Percentiles rank a stretch among this genome's conserved stretches.
These are phyloP conservation scores for Vachellia collinsii DNA, from an alignment of 306 rosid genomes.

Conservation along the genomic window DNA sequence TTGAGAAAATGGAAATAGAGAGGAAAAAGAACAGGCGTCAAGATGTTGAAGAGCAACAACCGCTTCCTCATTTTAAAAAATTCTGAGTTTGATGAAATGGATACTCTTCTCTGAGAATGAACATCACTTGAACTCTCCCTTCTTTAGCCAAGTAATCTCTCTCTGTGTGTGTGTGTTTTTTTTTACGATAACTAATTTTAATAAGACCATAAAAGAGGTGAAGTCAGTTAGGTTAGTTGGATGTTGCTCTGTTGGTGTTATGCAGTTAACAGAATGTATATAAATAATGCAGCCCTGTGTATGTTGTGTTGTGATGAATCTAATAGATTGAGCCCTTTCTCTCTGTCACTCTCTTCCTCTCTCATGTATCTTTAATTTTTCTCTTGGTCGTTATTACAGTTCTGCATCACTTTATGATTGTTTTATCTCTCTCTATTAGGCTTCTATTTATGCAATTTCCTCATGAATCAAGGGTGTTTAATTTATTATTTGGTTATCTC, in stretches of 20 bases:
- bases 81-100: background rate
- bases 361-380: no score
- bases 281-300: no score
- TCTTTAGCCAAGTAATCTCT: background rate
- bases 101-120: no score
- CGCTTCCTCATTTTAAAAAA: background rate
- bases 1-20: background rate
- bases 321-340: no score
- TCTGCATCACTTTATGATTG: background rate
- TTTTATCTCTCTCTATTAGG: background rate
- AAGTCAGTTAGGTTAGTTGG: no score
- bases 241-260: no score
- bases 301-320: no score
- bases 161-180: background rate
- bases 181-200: no score
- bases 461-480: background rate
- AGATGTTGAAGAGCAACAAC: background rate
- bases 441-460: background rate
- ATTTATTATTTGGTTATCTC: background rate
- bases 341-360: background rate
- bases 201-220: no score
- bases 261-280: no score
- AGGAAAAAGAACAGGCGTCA: background rate
- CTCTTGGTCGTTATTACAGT: no score
- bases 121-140: background rate